phyloP scores from a whole-genome alignment of 2,329 filamentous ascomycete species.

The Tolypocladium paradoxum region DNA sequence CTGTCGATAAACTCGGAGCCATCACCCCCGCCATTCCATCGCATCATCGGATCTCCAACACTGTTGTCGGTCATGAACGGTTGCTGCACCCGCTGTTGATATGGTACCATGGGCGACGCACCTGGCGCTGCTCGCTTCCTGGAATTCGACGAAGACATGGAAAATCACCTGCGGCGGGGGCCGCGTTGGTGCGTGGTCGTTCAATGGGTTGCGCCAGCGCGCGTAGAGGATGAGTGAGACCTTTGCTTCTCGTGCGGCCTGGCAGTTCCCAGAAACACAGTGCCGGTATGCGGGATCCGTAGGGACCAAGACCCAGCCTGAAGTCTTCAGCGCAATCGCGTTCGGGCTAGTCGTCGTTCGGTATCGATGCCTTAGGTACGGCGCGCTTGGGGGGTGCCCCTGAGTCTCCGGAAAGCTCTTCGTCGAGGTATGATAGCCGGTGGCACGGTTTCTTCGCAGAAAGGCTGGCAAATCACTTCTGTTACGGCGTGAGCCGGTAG shows the following conservation, averaged over 20 bases:
- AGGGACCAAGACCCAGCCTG: neutral
- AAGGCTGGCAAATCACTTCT: neutral
- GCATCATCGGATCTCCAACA: conserved; percentile 34
- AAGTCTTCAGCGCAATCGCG: neutral
- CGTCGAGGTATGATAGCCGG: too few species aligned
- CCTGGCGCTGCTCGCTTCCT: conserved; percentile 69
- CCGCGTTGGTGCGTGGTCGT: neutral
- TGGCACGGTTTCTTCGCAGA: too few species aligned
- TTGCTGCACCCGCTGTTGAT: conserved; percentile 39
- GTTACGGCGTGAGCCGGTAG: too few species aligned
- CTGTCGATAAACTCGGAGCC: conserved; percentile 25
- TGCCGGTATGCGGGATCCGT: neutral
- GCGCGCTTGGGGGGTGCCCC: neutral
- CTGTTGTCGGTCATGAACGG: conserved; percentile 34
- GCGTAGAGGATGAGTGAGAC: neutral
- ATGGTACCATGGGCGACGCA: conserved; percentile 50
- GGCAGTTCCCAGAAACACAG: neutral
- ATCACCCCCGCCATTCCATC: conserved; percentile 32
- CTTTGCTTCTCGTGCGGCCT: neutral
- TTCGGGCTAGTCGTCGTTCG: neutral
- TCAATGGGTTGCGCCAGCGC: neutral
- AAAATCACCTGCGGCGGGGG: neutral
- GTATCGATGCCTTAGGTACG: too few species aligned
- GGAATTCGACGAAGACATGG: conserved; percentile 39
- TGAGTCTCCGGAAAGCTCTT: too few species aligned